Evolutionary conservation across 345 rosid genomes (phyloP).

Genomic region (Cardamine occulta): DNA sequence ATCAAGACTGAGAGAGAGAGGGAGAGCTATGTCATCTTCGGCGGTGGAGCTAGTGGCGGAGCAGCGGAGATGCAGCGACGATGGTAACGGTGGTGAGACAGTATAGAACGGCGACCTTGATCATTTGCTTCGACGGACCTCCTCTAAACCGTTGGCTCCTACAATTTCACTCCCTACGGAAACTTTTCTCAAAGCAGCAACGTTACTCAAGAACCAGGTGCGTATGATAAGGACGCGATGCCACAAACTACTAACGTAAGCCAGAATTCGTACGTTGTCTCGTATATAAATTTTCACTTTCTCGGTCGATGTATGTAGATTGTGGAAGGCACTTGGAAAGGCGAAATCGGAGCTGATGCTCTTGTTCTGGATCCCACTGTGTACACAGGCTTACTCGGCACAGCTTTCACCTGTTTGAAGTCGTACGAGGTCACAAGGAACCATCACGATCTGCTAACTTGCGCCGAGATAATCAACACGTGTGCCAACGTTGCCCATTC

Average conservation of each 20-base stretch:
- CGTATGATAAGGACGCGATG: slow-evolving; percentile 13
- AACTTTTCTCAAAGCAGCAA: slow-evolving; percentile 65
- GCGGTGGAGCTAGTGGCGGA: slow-evolving; percentile 48
- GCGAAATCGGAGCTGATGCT: slow-evolving; percentile 14
- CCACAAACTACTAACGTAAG: neutral
- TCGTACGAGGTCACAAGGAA: slow-evolving; percentile 71
- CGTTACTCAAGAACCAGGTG: slow-evolving; percentile 76
- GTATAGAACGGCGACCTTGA: slow-evolving; percentile 38
- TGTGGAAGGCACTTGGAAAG: slow-evolving; percentile 68
- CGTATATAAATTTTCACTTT: neutral
- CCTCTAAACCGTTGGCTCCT: slow-evolving; percentile 46
- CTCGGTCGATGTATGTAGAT: slow-evolving; percentile 46
- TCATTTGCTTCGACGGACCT: slow-evolving; percentile 36
- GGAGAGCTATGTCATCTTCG: slow-evolving; percentile 45
- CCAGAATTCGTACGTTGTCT: slow-evolving; percentile 3
- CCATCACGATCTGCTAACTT: slow-evolving; percentile 57
- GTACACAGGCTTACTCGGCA: slow-evolving; percentile 74
- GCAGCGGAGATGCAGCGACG: slow-evolving; percentile 35
- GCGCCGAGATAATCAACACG: slow-evolving; percentile 67
- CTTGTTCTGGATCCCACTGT: slow-evolving; percentile 62
- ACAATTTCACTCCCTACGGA: slow-evolving; percentile 49
- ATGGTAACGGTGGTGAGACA: slow-evolving; percentile 40
- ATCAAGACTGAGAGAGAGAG: neutral
- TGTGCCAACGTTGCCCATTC: slow-evolving; percentile 55
- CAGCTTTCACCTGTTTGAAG: slow-evolving; percentile 77